Evolutionary conservation across 768 basidiomycete species (phyloP).

Genomic region (Auricularia cornea): DNA sequence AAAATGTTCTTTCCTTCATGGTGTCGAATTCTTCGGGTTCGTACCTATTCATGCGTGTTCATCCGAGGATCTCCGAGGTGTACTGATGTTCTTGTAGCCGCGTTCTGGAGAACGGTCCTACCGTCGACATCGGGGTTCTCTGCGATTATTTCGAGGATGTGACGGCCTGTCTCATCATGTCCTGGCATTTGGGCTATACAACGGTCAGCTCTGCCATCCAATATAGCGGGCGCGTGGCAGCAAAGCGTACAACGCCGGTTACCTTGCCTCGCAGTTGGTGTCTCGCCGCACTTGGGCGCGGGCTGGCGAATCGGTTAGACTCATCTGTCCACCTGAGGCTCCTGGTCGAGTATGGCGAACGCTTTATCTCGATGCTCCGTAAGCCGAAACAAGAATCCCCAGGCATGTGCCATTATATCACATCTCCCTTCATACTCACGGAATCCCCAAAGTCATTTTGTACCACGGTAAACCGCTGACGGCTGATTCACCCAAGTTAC

Average conservation of each 20-base stretch:
- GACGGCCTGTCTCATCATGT: neutral
- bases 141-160: neutral
- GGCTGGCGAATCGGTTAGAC: neutral
- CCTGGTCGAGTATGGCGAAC: neutral
- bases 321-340: neutral
- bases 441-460: no score
- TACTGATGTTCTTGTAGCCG: neutral
- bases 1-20: neutral
- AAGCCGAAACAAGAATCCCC: no score
- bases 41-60: no score
- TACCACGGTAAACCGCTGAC: no score
- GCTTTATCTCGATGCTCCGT: neutral
- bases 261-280: neutral
- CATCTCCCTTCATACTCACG: no score
- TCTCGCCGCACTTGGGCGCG: neutral
- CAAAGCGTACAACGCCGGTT: neutral
- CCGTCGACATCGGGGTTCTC: neutral
- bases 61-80: neutral
- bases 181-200: neutral
- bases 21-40: neutral
- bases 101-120: neutral
- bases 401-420: no score
- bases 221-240: no score
- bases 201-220: no score
- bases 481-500: neutral